A percentile compares a stretch with the other conserved stretches of the same genome.
phyloP scores from a whole-genome alignment of 2,329 filamentous ascomycete genomes.

The Lachnellula suecica region DNA sequence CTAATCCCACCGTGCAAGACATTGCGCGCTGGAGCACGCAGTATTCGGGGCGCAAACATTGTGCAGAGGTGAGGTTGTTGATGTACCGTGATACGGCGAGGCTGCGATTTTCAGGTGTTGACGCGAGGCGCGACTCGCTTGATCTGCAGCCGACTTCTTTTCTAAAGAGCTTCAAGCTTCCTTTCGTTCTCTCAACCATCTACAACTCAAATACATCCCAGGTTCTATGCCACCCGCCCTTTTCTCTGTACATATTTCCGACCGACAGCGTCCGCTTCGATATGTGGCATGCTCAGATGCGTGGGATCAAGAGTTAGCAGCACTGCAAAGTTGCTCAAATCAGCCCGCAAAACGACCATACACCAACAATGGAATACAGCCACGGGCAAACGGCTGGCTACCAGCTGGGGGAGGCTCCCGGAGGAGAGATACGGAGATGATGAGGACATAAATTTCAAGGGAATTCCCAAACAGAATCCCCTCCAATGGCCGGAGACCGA shows the following conservation, averaged over 20 bases:
- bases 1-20: conserved; percentile 18
- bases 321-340: conserved; percentile 12
- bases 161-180: background rate
- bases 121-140: conserved; percentile 17
- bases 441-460: too few relatives aligned
- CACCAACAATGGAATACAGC: background rate
- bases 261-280: background rate
- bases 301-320: conserved; percentile 20
- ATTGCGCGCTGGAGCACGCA: conserved; percentile 25
- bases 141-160: too few relatives aligned
- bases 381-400: too few relatives aligned
- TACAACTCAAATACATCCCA: background rate
- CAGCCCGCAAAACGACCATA: background rate
- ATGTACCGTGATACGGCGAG: background rate
- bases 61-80: background rate
- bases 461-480: too few relatives aligned
- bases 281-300: conserved; percentile 31
- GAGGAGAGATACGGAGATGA: too few relatives aligned
- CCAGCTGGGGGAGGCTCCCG: too few relatives aligned
- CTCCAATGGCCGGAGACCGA: too few relatives aligned
- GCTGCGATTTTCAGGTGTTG: background rate
- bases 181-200: background rate
- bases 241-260: conserved; percentile 4
- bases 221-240: background rate
- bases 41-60: conserved; percentile 29